phyloP scores from a whole-genome alignment of 768 basidiomycete genomes.

The Boletus speciosus region DNA sequence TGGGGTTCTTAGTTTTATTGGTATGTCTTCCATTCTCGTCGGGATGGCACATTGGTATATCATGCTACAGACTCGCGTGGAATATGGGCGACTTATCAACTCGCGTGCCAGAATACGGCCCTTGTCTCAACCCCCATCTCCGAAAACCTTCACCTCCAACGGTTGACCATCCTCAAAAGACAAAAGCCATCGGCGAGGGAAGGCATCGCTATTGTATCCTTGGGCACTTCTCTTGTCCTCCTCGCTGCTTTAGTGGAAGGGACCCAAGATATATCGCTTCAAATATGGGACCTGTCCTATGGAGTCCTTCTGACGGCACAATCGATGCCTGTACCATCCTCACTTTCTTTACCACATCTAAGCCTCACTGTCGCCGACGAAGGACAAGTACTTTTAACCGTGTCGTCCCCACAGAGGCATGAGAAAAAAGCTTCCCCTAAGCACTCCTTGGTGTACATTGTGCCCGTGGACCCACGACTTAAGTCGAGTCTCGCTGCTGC shows the following conservation, averaged over 20 bases:
- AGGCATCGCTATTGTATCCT: constrained; percentile 41
- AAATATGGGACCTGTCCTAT: constrained; percentile 70
- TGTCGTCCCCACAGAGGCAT: constrained; percentile 36
- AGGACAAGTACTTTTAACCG: constrained; percentile 51
- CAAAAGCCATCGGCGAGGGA: constrained; percentile 10
- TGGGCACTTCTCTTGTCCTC: constrained; percentile 57
- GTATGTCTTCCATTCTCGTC: constrained; percentile 32
- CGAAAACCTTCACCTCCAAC: constrained; percentile 20
- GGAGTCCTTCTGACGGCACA: constrained; percentile 59
- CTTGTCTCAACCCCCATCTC: constrained; percentile 22
- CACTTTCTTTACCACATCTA: constrained; percentile 31
- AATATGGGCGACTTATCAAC: constrained; percentile 38
- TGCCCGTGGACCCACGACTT: constrained; percentile 52
- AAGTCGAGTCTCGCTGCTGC: constrained; percentile 63
- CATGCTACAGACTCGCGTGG: constrained; percentile 40
- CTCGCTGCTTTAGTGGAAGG: constrained; percentile 41
- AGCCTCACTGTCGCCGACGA: constrained; percentile 33
- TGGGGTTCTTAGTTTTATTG: constrained; percentile 48
- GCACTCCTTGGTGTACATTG: constrained; percentile 54
- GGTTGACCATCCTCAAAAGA: constrained; percentile 12
- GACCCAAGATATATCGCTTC: constrained; percentile 45
- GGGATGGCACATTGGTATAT: background rate
- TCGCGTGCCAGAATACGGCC: constrained; percentile 26
- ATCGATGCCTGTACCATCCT: constrained; percentile 46
- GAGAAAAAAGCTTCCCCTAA: constrained; percentile 8